Percentiles rank a stretch among this genome's conserved stretches.
Conservation (phyloP, 768 basidiomycete genomes). For the Xerocomellus chrysenteron region DNA sequence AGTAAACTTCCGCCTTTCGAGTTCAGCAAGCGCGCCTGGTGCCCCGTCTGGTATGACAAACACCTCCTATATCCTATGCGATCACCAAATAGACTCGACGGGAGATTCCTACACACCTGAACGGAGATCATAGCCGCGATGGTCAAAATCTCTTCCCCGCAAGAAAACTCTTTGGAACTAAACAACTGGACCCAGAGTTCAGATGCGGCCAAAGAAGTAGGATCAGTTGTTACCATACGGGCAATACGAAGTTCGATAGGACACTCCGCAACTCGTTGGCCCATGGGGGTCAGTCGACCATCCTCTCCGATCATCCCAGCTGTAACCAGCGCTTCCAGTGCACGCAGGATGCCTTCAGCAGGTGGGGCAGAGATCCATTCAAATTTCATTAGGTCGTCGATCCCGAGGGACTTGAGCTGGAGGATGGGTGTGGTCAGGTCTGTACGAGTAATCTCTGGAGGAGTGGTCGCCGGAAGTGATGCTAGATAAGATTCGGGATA, state of each 20-base stretch:
- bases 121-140: constrained; percentile 96
- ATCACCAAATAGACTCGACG: neutral
- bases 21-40: constrained; percentile 80
- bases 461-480: constrained; percentile 64
- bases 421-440: constrained; percentile 91
- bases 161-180: constrained; percentile 78
- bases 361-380: constrained; percentile 93
- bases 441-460: constrained; percentile 87
- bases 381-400: constrained; percentile 94
- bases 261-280: constrained; percentile 88
- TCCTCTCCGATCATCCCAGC: constrained; percentile 84
- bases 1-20: constrained; percentile 94
- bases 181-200: constrained; percentile 59
- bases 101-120: constrained; percentile 52
- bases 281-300: constrained; percentile 72
- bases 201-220: neutral
- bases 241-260: constrained; percentile 92
- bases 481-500: constrained; percentile 68
- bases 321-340: constrained; percentile 77
- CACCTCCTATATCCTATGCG: constrained; percentile 57
- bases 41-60: constrained; percentile 89
- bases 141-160: constrained; percentile 93
- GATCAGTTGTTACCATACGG: constrained; percentile 68
- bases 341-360: constrained; percentile 79
- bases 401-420: constrained; percentile 91